A percentile compares a stretch with the other conserved stretches of the same genome.
phyloP scores from a whole-genome alignment of 2,329 filamentous ascomycete species.

The Aspergillus luchuensis region DNA sequence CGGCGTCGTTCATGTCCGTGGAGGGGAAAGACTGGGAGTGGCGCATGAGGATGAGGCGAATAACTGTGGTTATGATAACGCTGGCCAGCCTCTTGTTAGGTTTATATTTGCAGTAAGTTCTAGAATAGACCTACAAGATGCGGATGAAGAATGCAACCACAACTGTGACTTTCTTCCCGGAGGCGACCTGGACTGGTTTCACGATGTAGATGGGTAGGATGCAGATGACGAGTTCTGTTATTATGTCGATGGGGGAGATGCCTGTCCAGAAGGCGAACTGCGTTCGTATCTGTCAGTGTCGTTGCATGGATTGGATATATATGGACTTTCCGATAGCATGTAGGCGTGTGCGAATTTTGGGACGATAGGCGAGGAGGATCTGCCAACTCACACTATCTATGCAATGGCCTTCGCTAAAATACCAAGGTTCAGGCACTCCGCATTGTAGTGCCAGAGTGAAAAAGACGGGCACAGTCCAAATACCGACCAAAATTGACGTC shows the following conservation, averaged over 20 bases:
- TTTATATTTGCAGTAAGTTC: too few species aligned
- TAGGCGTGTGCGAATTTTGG: too few species aligned
- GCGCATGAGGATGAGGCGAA: not conserved
- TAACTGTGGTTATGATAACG: not conserved
- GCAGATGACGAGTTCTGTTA: not conserved
- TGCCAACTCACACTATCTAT: not conserved
- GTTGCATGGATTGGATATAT: not conserved
- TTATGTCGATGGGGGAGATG: slow-evolving; percentile 1
- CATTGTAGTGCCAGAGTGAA: not conserved
- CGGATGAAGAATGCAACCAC: not conserved
- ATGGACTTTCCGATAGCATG: too few species aligned
- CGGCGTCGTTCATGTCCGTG: not conserved
- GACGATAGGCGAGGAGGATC: not conserved
- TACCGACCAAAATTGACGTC: not conserved
- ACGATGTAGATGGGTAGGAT: not conserved
- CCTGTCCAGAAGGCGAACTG: slow-evolving; percentile 6
- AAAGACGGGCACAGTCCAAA: not conserved
- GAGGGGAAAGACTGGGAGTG: not conserved
- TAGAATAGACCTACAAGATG: not conserved
- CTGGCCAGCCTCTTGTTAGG: not conserved
- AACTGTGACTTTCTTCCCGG: not conserved
- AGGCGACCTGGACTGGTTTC: not conserved
- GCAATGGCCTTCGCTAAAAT: not conserved
- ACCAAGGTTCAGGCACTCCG: not conserved
- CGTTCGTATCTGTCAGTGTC: not conserved